Evolutionary conservation across 768 basidiomycete genomes (phyloP), one percentile per base, ranked within the genome.

Genomic region (Boletus huronensis): DNA sequence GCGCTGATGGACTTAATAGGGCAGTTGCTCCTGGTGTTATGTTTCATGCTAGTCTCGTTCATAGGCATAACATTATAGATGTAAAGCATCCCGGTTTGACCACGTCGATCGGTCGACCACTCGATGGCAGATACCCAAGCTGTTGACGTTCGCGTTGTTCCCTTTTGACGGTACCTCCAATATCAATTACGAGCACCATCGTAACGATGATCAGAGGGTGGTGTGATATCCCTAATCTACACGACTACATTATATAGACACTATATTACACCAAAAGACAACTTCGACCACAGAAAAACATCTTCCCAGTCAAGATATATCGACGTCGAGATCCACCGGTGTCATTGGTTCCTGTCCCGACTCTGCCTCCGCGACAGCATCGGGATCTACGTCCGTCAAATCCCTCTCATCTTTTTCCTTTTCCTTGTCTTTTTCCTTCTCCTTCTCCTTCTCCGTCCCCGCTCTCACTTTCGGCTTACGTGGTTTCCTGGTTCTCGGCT

Each of bases 1-100:
- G 90, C 93, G 1, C 65, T 92, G 40, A 87, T 94, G 78, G 92
- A 95, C 68, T 81, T 96, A 48, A 71, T 89, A 31, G 91, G 92
- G 16, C 89, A 94, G 66, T 67, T 88, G 21, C 74, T 96, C 8
- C 80, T 98, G 9, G 91, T 92, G 2, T 61, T 81, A 1, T 88
- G 87, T 66, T 91, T 88, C 61, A 80, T 84, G 67, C 72, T 90
- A 28, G 85, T 86, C 3, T 79, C 82, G 2, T 62, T 62, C 14
- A 36, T 79, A 3, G 80, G 79, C 26, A 48, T 59, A 2, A 44
- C 50, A 5, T 48, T 56, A 40, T 63, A 65, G 29, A 29, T 49
- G 40, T 55, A 21, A 36, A 13, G 3, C 9, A 14, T 19, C 25
- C 11, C 19, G 1, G 6, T 45, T 36, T n/a, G 32, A 16, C n/a